Evolutionary conservation across 176 grass and related monocot genomes (phyloP).

Genomic region (Phoenix dactylifera): DNA sequence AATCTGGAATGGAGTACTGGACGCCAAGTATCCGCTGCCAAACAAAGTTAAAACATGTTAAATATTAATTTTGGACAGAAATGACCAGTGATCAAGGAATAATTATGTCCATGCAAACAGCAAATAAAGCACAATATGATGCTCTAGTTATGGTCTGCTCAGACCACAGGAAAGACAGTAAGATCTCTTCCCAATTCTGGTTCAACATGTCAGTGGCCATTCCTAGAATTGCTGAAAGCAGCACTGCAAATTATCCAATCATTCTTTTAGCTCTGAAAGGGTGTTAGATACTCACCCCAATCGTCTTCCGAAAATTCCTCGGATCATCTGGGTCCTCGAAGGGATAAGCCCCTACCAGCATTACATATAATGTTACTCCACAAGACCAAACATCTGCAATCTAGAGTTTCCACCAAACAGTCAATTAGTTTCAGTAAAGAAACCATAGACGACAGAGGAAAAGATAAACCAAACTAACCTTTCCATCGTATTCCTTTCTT

Average conservation of each 20-base stretch:
- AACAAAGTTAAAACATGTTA: constrained; percentile 2
- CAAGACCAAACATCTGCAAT: constrained; percentile 99
- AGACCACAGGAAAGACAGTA: no score
- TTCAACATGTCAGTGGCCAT: no score
- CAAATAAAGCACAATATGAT: no score
- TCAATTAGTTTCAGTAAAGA: no score
- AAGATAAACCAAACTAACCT: constrained; percentile 33
- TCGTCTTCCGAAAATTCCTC: constrained; percentile 85
- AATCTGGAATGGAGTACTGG: constrained; percentile 73
- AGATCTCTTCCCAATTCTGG: no score
- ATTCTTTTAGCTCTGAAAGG: background rate
- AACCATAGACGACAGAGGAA: background rate
- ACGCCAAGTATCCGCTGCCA: constrained; percentile 88
- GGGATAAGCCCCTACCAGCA: constrained; percentile 96
- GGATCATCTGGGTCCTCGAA: constrained; percentile 88
- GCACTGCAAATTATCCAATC: background rate
- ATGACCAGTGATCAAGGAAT: no score
- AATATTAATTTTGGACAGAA: no score
- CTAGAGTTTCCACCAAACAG: constrained; percentile 24
- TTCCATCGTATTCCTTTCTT: constrained; percentile 86
- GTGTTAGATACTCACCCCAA: constrained; percentile 47
- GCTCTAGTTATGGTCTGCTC: no score
- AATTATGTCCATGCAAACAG: no score
- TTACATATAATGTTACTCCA: constrained; percentile 91
- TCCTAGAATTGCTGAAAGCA: no score